Evolutionary conservation across 148 eudicot species (phyloP).

Genomic region (Nepenthes gracilis): DNA sequence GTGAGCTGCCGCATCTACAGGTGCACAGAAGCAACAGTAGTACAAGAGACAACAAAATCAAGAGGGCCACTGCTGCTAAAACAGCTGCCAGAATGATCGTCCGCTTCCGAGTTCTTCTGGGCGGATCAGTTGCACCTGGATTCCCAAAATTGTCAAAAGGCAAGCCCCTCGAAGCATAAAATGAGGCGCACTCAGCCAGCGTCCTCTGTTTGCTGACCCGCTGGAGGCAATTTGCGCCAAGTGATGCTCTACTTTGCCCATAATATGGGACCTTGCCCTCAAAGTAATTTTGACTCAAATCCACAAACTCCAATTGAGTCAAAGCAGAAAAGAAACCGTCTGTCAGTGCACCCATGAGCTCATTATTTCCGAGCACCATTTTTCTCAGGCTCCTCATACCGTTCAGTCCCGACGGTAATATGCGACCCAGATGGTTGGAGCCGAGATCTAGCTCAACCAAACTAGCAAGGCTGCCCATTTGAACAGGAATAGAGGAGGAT

Average conservation of each 20-base stretch:
- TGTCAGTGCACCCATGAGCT: no score
- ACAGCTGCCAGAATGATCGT: conserved; percentile 53
- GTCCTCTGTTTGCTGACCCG: conserved; percentile 42
- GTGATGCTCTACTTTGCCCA: conserved; percentile 22
- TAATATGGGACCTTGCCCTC: conserved; percentile 50
- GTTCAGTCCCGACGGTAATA: no score
- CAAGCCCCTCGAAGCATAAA: conserved; percentile 48
- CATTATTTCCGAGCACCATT: no score
- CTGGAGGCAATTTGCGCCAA: conserved; percentile 56
- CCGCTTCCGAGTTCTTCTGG: conserved; percentile 24
- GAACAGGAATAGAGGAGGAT: no score
- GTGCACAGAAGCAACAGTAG: conserved; percentile 29
- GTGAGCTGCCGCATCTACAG: no score
- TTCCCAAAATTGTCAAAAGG: conserved; percentile 65
- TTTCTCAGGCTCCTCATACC: no score
- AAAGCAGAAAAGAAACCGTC: no score
- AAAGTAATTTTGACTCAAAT: conserved; percentile 56
- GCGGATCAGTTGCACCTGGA: conserved; percentile 15
- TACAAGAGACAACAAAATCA: conserved; percentile 35
- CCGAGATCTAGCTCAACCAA: no score
- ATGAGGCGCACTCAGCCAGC: conserved; percentile 41
- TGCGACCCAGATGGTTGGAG: no score
- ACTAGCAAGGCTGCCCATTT: no score
- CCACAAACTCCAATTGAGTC: no score
- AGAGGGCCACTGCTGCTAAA: conserved; percentile 56